Evolutionary conservation across 176 grass and related monocot species (phyloP).

Genomic region (Rhynchospora breviuscula): DNA sequence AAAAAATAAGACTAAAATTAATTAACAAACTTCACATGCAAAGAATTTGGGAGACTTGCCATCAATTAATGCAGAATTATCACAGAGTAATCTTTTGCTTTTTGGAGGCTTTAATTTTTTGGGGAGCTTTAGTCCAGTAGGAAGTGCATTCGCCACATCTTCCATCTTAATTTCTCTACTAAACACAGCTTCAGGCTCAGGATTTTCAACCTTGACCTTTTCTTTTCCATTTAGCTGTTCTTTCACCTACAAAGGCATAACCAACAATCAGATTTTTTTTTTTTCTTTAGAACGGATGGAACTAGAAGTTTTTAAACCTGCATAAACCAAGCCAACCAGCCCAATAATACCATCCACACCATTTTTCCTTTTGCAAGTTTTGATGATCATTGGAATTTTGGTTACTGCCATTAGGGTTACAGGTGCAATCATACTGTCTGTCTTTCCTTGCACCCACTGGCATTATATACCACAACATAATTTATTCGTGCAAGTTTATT

Average conservation of each 20-base stretch:
- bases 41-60: slow-evolving; percentile 26
- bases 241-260: slow-evolving; percentile 34
- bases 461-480: background rate
- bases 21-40: slow-evolving; percentile 2
- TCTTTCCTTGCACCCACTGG: background rate
- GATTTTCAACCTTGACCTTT: slow-evolving; percentile 33
- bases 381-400: background rate
- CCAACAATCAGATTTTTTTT: background rate
- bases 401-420: background rate
- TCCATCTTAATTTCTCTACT: slow-evolving; percentile 36
- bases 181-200: slow-evolving; percentile 25
- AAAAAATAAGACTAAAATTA: background rate
- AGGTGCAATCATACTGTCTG: background rate
- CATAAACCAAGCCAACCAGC: background rate
- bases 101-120: slow-evolving; percentile 48
- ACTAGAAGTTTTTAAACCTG: background rate
- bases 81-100: slow-evolving; percentile 14
- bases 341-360: background rate
- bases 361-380: background rate
- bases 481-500: background rate
- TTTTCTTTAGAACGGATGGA: background rate
- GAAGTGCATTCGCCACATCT: slow-evolving; percentile 27
- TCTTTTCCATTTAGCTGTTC: slow-evolving; percentile 34
- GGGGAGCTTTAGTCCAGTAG: slow-evolving; percentile 31
- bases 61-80: slow-evolving; percentile 32